Evolutionary conservation across 352 stramenopile genomes (phyloP).

Genomic region (Phytophthora kernoviae): DNA sequence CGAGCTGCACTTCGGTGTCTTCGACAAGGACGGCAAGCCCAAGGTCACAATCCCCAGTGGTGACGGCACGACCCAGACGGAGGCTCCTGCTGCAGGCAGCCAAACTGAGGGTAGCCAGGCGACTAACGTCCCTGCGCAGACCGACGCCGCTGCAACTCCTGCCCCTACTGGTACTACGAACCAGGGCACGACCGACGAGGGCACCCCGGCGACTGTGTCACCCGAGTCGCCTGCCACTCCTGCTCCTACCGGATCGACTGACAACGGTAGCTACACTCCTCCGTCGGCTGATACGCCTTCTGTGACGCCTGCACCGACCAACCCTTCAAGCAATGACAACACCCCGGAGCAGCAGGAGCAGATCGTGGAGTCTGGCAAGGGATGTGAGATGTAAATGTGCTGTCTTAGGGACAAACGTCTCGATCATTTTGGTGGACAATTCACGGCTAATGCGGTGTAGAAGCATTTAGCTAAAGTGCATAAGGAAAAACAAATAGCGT

Average conservation of each 20-base stretch:
- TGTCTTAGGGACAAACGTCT: slow-evolving; percentile 1
- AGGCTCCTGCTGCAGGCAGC: neutral
- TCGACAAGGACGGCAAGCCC: slow-evolving; percentile 32
- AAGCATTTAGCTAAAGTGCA: slow-evolving; percentile 26
- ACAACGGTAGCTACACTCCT: neutral
- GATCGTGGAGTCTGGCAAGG: slow-evolving; percentile 20
- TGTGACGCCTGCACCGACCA: slow-evolving; percentile 17
- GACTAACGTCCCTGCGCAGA: neutral
- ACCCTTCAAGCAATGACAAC: neutral
- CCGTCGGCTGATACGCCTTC: slow-evolving; percentile 13
- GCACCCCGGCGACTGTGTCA: neutral
- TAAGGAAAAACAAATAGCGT: slow-evolving; percentile 31
- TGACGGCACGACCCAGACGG: neutral
- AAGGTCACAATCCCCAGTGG: slow-evolving; percentile 43
- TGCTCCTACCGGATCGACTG: neutral
- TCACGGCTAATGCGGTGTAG: slow-evolving; percentile 12
- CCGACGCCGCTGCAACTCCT: neutral
- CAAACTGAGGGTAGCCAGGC: neutral
- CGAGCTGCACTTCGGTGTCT: slow-evolving; percentile 67
- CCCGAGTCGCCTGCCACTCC: neutral
- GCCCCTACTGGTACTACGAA: neutral
- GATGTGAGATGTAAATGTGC: slow-evolving; percentile 33
- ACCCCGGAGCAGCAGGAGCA: neutral
- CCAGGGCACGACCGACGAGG: neutral
- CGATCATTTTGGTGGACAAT: slow-evolving; percentile 20